Conservation (phyloP, 257 asterid species). For the Cinchona pubescens region DNA sequence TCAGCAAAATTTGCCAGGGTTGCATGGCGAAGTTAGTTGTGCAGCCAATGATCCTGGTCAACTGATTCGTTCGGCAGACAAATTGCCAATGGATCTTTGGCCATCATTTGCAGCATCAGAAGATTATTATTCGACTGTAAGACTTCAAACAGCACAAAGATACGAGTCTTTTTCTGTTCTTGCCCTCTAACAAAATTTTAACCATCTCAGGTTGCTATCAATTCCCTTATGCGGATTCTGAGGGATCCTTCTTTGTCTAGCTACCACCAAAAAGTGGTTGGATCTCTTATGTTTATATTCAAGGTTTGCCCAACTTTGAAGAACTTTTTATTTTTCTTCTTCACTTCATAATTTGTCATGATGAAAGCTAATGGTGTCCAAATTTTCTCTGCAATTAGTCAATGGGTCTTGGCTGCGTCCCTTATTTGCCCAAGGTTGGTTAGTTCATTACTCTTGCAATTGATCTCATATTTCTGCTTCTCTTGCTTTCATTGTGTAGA, state of each 20-base stretch:
- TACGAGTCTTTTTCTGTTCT: slow-evolving; percentile 5
- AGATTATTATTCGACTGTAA: slow-evolving; percentile 94
- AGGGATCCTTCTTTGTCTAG: slow-evolving; percentile 97
- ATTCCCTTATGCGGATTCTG: slow-evolving; percentile 93
- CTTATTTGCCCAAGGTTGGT: slow-evolving; percentile 99
- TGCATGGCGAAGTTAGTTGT: slow-evolving; percentile 89
- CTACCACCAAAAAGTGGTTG: slow-evolving; percentile 95
- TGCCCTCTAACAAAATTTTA: slow-evolving; percentile 15
- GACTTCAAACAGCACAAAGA: slow-evolving; percentile 34
- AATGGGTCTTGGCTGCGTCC: slow-evolving; percentile 98
- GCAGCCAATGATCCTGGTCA: slow-evolving; percentile 83
- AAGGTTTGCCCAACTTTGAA: slow-evolving; percentile 48
- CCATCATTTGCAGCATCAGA: slow-evolving; percentile 98
- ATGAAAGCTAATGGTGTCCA: slow-evolving; percentile 20
- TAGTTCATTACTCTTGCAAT: slow-evolving; percentile 31
- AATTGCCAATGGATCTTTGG: slow-evolving; percentile 94
- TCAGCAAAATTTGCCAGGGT: slow-evolving; percentile 77
- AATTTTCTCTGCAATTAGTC: slow-evolving; percentile 63
- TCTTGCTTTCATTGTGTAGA: not conserved
- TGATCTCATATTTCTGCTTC: not conserved
- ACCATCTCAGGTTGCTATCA: slow-evolving; percentile 84
- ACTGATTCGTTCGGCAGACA: slow-evolving; percentile 81
- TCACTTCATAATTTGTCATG: slow-evolving; percentile 13
- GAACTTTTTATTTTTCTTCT: slow-evolving; percentile 2
- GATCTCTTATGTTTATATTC: slow-evolving; percentile 96